Conservation (phyloP, 345 rosid species). For the Populus ilicifolia region DNA sequence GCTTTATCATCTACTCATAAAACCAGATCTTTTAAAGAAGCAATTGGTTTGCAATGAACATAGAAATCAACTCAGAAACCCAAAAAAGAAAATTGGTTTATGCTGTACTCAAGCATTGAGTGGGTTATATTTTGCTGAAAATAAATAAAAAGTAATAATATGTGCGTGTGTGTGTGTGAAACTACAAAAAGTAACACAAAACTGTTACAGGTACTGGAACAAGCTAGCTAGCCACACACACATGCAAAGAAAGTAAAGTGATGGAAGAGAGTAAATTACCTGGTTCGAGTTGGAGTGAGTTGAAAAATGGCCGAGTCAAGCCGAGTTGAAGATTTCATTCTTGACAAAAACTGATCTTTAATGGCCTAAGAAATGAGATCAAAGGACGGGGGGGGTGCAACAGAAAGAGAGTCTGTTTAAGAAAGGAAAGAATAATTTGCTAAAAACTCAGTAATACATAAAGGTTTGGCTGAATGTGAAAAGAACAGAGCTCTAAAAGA, state of each 20-base stretch:
- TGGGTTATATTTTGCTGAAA: neutral
- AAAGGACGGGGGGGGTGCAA: neutral
- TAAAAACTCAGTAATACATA: neutral
- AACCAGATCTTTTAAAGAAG: slow-evolving; percentile 3
- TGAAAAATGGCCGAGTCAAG: slow-evolving; percentile 39
- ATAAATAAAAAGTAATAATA: neutral
- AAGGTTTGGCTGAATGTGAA: neutral
- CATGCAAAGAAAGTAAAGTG: neutral
- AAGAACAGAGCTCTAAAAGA: neutral
- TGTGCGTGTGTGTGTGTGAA: neutral
- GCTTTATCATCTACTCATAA: neutral
- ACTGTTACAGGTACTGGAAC: neutral
- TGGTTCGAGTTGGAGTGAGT: neutral
- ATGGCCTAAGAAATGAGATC: slow-evolving; percentile 4
- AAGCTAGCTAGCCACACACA: neutral
- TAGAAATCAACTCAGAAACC: neutral
- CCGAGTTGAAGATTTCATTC: slow-evolving; percentile 78
- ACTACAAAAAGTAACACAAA: neutral
- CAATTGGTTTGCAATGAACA: neutral
- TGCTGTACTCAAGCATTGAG: neutral
- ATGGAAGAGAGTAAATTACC: neutral
- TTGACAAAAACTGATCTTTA: slow-evolving; percentile 25
- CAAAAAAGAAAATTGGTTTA: neutral
- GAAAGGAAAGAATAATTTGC: neutral
- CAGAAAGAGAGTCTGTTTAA: neutral